Percentiles rank a stretch among this genome's conserved stretches.
These are phyloP conservation scores for Diplocarpon rosae DNA, from an alignment of 2,329 filamentous ascomycete genomes.

Conservation along the genomic window DNA sequence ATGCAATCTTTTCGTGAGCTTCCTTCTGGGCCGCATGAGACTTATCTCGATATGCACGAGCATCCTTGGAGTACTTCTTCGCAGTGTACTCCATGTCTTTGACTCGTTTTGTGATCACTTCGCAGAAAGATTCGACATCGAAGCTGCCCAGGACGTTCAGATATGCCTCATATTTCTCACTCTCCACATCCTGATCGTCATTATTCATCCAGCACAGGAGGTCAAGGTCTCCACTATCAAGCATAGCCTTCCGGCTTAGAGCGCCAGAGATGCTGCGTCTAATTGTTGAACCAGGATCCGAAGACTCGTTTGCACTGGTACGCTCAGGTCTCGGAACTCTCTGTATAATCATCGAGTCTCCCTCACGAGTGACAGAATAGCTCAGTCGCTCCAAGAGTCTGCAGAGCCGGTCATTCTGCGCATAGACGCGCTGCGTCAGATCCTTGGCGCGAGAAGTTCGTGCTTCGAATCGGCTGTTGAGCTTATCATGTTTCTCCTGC, in stretches of 20 bases:
- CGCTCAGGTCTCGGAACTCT: slow-evolving; percentile 54
- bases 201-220: slow-evolving; percentile 76
- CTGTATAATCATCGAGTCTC: slow-evolving; percentile 63
- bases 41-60: slow-evolving; percentile 76
- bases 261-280: slow-evolving; percentile 40
- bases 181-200: slow-evolving; percentile 53
- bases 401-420: slow-evolving; percentile 73
- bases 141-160: slow-evolving; percentile 65
- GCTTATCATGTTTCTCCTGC: slow-evolving; percentile 39
- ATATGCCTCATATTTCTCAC: slow-evolving; percentile 63
- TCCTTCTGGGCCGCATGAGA: slow-evolving; percentile 72
- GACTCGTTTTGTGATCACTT: slow-evolving; percentile 77
- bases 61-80: slow-evolving; percentile 86
- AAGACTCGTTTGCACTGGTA: slow-evolving; percentile 46
- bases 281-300: slow-evolving; percentile 42
- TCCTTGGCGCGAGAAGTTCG: slow-evolving; percentile 69
- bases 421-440: slow-evolving; percentile 70
- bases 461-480: slow-evolving; percentile 51
- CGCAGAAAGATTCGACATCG: slow-evolving; percentile 72
- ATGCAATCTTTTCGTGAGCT: slow-evolving; percentile 85
- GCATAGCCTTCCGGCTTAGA: slow-evolving; percentile 41
- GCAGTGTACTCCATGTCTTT: slow-evolving; percentile 90
- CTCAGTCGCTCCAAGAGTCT: slow-evolving; percentile 79
- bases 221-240: slow-evolving; percentile 56
- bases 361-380: slow-evolving; percentile 67